Evolutionary conservation across 345 rosid genomes (phyloP), one percentile per base, ranked within the genome.

Genomic region (Brassica cretica): DNA sequence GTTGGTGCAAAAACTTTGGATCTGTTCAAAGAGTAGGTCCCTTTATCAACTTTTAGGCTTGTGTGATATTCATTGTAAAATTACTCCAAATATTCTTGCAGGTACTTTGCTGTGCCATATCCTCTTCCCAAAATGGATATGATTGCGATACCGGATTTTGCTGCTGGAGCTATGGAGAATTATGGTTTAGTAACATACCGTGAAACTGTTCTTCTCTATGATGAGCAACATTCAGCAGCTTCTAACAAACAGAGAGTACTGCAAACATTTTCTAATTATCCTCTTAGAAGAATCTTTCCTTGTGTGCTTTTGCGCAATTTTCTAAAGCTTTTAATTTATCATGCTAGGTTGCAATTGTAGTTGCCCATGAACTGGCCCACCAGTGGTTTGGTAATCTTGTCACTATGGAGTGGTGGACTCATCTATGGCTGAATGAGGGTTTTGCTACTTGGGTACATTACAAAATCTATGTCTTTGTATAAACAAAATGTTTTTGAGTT

Each of bases 361-460:
- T 95, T 73, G 98, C 98, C 19, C 99, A 95, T 88, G 99, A 95
- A 82, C 87, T 95, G 56, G 99, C 98, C 62, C 99, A 95, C 80
- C 98, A 95, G 83, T 95, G 98, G 99, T 95, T 95, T 83, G 99
- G 98, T 25, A 93, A 95, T 86, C 98, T 95, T 79, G 98, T 95
- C 68, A 93, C 99, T 60, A 95, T 95, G 99, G 98, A 95, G 81
- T 95, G 99, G 99, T 95, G 99, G 98, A 95, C 99, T 1, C 91
- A 95, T 82, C 85, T 95, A 70, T 95, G 99, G 99, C 88, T 93
- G 64, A 95, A 95, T 76, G 99, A 95, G 85, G 99, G 99, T 76
- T 95, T 95, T 86, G 99, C 99, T 44, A 95, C 99, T 46, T 95
- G 99, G 99, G 99, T 95, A 93, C 53, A 33, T 62, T 81, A 19